These are phyloP conservation scores for Coniosporium apollinis DNA, from an alignment of 495 filamentous ascomycete species.

Conservation along the genomic window DNA sequence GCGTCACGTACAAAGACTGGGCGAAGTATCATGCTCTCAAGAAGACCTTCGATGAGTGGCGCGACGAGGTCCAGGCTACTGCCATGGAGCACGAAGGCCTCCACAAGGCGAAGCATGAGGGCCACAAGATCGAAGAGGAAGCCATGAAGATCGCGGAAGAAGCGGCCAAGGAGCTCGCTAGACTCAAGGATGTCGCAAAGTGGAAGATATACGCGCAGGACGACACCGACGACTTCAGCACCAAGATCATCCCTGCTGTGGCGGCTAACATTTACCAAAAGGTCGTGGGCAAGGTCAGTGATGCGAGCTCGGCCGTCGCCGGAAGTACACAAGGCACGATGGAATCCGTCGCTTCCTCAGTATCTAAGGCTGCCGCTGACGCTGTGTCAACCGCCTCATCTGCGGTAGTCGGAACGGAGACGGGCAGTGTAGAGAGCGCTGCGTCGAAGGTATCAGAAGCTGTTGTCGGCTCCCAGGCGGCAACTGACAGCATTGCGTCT, in stretches of 20 bases:
- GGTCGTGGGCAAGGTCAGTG: conserved; percentile 24
- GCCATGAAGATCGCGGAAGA: conserved; percentile 69
- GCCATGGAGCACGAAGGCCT: conserved; percentile 58
- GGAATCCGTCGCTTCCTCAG: conserved; percentile 8
- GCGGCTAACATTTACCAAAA: conserved; percentile 27
- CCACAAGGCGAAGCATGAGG: conserved; percentile 47
- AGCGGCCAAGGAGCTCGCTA: conserved; percentile 64
- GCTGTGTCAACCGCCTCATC: conserved; percentile 3
- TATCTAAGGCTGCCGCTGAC: not conserved
- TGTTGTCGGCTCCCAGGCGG: conserved; percentile 20
- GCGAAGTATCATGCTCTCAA: conserved; percentile 74
- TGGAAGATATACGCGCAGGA: conserved; percentile 77
- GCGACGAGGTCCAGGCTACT: conserved; percentile 54
- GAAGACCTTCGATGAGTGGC: conserved; percentile 70
- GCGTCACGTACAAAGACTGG: conserved; percentile 94
- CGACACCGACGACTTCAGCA: conserved; percentile 56
- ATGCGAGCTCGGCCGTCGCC: conserved; percentile 24
- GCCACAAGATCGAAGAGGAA: conserved; percentile 49
- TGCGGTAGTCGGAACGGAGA: conserved; percentile 9
- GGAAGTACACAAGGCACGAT: conserved; percentile 22
- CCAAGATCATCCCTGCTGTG: conserved; percentile 32
- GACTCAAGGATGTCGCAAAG: conserved; percentile 67
- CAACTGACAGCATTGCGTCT: conserved; percentile 22
- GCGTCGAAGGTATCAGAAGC: conserved; percentile 17
- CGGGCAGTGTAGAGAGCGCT: conserved; percentile 15